phyloP scores from a whole-genome alignment of 345 rosid species.

The Lepidium didymum region DNA sequence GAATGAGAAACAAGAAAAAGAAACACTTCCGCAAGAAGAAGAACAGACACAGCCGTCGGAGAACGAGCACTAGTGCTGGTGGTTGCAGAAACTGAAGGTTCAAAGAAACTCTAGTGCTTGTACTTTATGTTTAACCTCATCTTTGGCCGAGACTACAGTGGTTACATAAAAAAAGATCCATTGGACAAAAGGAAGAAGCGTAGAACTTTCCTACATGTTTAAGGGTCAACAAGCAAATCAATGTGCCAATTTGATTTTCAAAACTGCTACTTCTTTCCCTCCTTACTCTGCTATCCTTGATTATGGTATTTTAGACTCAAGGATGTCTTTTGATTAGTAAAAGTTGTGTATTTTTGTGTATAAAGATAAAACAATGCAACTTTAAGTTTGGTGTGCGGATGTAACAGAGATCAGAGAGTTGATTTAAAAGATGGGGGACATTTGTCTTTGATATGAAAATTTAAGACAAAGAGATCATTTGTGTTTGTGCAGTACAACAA shows the following conservation, averaged over 20 bases:
- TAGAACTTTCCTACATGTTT: not conserved
- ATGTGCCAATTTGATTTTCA: not conserved
- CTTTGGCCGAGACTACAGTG: not conserved
- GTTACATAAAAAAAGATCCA: not conserved
- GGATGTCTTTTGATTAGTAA: not conserved
- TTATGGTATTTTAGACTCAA: not conserved
- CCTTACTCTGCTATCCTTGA: not conserved
- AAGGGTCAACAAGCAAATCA: not conserved
- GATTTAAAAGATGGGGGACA: not conserved
- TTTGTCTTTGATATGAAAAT: constrained; percentile 4
- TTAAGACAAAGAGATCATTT: constrained; percentile 11
- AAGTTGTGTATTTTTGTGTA: not conserved
- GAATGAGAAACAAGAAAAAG: constrained; percentile 21
- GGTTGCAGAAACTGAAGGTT: constrained; percentile 22
- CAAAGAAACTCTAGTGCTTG: constrained; percentile 9
- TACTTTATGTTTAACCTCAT: not conserved
- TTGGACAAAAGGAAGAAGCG: not conserved
- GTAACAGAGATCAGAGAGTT: not conserved
- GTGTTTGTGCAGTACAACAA: constrained; percentile 15
- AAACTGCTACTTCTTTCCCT: not conserved
- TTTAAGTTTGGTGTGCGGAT: not conserved
- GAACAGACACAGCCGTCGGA: constrained; percentile 13
- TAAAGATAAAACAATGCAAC: not conserved
- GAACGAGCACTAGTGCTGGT: constrained; percentile 15
- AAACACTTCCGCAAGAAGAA: not conserved